These are phyloP conservation scores for Nitzschia palea DNA, from an alignment of 108 stramenopile species.

Conservation along the genomic window DNA sequence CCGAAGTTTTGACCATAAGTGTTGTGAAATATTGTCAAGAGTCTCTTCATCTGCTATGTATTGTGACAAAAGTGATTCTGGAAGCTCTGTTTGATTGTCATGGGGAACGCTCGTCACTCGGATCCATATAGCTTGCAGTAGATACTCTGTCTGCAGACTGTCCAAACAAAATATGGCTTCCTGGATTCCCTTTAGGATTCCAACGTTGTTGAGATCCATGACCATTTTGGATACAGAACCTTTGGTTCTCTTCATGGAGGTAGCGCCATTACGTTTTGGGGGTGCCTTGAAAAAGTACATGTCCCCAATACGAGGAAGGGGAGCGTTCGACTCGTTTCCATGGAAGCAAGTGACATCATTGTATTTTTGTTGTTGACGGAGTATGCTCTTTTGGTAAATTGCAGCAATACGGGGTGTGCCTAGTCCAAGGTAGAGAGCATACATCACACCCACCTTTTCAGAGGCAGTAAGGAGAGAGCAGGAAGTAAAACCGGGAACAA, in stretches of 20 bases:
- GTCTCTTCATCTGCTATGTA: background rate
- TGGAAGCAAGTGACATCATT: background rate
- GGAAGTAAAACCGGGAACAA: background rate
- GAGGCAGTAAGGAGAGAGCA: background rate
- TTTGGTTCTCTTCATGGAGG: background rate
- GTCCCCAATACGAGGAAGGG: background rate
- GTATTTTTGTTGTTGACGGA: background rate
- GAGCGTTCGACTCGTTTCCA: background rate
- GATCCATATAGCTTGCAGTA: too few relatives aligned
- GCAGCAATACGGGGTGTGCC: background rate
- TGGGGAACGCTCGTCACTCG: too few relatives aligned
- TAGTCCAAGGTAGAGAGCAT: background rate
- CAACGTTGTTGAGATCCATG: background rate
- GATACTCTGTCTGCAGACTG: too few relatives aligned
- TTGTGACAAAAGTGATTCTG: background rate
- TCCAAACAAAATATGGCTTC: background rate
- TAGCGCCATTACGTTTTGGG: background rate
- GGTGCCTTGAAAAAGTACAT: background rate
- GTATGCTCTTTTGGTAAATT: background rate
- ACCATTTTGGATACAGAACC: background rate
- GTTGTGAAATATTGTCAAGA: background rate
- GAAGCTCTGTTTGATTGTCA: too few relatives aligned
- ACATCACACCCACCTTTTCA: background rate
- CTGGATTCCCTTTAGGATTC: background rate
- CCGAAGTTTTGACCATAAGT: background rate